Base-by-base conservation (phyloP, 2,329 filamentous ascomycete genomes). In the Sporothrix sp. region DNA sequence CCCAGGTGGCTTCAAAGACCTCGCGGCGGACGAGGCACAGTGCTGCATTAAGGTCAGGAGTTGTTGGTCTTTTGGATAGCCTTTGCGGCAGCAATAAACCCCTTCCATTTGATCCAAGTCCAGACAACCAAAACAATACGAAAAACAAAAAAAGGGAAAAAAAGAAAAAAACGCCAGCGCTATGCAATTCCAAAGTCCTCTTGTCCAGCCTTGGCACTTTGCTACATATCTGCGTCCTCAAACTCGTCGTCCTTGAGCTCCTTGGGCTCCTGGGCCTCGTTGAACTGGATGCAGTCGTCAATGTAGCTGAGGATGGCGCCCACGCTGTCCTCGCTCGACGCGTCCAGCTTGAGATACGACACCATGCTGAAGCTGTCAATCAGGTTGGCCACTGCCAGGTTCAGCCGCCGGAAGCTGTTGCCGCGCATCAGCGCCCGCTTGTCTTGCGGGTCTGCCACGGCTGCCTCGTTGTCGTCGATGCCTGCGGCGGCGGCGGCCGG, bases 311-410 rank as follows among this genome's bases (percentile, higher is more conserved):
- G 68, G 23, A 95, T 84, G 62, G 71, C 82, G 1, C 78, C 84
- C 4, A 97, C 82, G 62, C 91, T 97, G 60, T 97, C 89, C 68
- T 97, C 91, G 60, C 95, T 83, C 58, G 93, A 85, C 25, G 84
- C 85, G 62, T 97, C 87, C 39, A 97, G 73, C 69, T 90, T 87
- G 52, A 96, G 73, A 64, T 95, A 98, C 43, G 87, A 95, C 11
- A 98, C 87, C 87, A 98, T 94, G 70, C 89, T 95, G 69, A 96
- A 98, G 66, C 88, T 93, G 66, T 97, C 93, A 58, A 98, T 95
- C 57, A 98, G 71, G 48, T 86, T 81, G 1, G 87, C 93, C 5
- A 98, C 91, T 0, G 91, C 91, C 54, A 81, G 79, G 64, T 96
- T 96, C 58, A 97, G 71, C 59, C 81, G 78, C 54, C 86, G 79